Evolutionary conservation across 2,329 filamentous ascomycete species (phyloP).

Genomic region (Pestalotiopsis fici): DNA sequence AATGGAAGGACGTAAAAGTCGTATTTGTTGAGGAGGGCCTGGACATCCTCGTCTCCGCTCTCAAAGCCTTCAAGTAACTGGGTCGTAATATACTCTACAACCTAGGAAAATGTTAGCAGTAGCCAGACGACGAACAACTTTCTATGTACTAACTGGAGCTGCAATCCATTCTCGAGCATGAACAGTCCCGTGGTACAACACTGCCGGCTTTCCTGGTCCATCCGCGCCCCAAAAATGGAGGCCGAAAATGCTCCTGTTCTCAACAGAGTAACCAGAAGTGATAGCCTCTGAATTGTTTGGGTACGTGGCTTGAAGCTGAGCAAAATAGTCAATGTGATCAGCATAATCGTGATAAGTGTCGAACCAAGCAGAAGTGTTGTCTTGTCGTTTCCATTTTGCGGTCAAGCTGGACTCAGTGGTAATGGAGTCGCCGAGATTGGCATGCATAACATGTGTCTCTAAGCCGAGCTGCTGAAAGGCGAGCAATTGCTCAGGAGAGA

Average conservation of each 20-base stretch:
- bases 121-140: neutral
- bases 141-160: slow-evolving; percentile 54
- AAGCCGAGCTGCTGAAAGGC: slow-evolving; percentile 26
- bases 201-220: slow-evolving; percentile 47
- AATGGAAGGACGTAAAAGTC: slow-evolving; percentile 60
- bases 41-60: slow-evolving; percentile 34
- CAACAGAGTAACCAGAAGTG: slow-evolving; percentile 42
- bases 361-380: slow-evolving; percentile 44
- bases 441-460: slow-evolving; percentile 24
- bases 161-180: slow-evolving; percentile 58
- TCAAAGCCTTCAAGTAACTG: slow-evolving; percentile 40
- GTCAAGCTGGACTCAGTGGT: slow-evolving; percentile 24
- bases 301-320: slow-evolving; percentile 42
- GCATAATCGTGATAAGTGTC: slow-evolving; percentile 52
- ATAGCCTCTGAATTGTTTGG: slow-evolving; percentile 49
- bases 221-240: slow-evolving; percentile 52
- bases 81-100: slow-evolving; percentile 49
- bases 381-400: neutral
- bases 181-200: slow-evolving; percentile 51
- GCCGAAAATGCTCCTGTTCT: slow-evolving; percentile 59
- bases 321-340: slow-evolving; percentile 51
- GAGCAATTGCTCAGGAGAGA: slow-evolving; percentile 27
- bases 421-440: slow-evolving; percentile 28
- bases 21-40: slow-evolving; percentile 52
- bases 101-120: slow-evolving; percentile 15